Base-by-base conservation (phyloP, 2,329 filamentous ascomycete species). In the Penicillium brevicompactum region DNA sequence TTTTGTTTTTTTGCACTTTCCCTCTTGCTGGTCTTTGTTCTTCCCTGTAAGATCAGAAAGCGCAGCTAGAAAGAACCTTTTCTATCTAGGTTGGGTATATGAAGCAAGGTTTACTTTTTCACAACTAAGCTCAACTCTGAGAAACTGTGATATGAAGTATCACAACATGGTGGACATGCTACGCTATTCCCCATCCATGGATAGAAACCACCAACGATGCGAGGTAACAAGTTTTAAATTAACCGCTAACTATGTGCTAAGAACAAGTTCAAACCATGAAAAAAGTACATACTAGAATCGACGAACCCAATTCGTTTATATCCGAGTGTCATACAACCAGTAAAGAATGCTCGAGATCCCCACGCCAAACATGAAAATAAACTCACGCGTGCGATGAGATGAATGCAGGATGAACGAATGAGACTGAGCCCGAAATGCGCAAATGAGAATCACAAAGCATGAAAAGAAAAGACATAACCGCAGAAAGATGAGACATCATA, bases 301-400 rank as follows among this genome's bases (percentile, higher is more conserved):
- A 38, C 30, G 38, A 46, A 10, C n/a, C 43, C 30, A 43, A 24
- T 40, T 44, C 53, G 53, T 55, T 27, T 55, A 47, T 30, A 47
- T 47, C 37, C 9, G 37, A 44, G 37, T 37, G 38, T 42, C 34
- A 52, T 43, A 55, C 18, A 47, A 21, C 45, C 30, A 34, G 16
- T 50, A 30, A 51, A 8, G 34, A 40, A 50, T 41, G 27, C 27
- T 42, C 24, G 24, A 52, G 5, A 47, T 21, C 24, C 21, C 31
- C 16, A 30, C 30, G 30, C 44, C 37, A 9, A 22, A 42, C 13
- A 46, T 32, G n/a, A 44, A n/a, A 40, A 7, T 27, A 27, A 16
- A n/a, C 18, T 10, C 24, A 44, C 34, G 31, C 22, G 40, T 21
- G 10, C 18, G 32, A 45, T 22, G 5, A 18, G 18, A 41, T 31